Evolutionary conservation across 164 flowering plant genomes (phyloP).

Genomic region (Vitis labrusca): DNA sequence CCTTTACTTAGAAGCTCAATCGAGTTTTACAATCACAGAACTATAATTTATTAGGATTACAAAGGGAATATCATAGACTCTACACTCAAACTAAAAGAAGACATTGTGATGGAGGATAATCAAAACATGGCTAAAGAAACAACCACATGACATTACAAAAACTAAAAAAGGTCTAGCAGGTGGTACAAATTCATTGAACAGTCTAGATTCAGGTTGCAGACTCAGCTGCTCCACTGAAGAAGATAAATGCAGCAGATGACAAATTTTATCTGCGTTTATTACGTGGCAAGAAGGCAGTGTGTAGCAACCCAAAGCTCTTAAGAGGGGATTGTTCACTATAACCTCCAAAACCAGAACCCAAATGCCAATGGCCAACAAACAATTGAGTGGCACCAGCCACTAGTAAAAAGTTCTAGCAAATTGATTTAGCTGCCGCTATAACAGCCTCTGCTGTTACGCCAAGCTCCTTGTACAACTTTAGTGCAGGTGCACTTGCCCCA

Average conservation of each 20-base stretch:
- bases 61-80: too few species aligned
- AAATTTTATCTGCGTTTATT: conserved; percentile 21
- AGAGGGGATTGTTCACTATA: conserved; percentile 17
- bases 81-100: background rate
- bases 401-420: conserved; percentile 29
- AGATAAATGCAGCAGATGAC: conserved; percentile 15
- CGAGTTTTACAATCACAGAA: background rate
- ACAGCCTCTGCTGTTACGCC: conserved; percentile 90
- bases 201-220: conserved; percentile 19
- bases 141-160: conserved; percentile 31
- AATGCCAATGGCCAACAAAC: conserved; percentile 3
- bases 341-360: conserved; percentile 22
- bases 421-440: conserved; percentile 73
- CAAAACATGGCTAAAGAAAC: background rate
- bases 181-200: conserved; percentile 26
- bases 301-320: conserved; percentile 13
- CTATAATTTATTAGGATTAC: background rate
- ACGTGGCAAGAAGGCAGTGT: conserved; percentile 13
- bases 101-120: background rate
- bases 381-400: conserved; percentile 3
- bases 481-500: conserved; percentile 98
- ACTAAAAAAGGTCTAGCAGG: conserved; percentile 24
- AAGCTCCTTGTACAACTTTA: conserved; percentile 84
- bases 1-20: too few species aligned
- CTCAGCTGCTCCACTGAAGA: conserved; percentile 20